Conservation (phyloP, 495 filamentous ascomycete species). For the Trichocladium antarcticum region DNA sequence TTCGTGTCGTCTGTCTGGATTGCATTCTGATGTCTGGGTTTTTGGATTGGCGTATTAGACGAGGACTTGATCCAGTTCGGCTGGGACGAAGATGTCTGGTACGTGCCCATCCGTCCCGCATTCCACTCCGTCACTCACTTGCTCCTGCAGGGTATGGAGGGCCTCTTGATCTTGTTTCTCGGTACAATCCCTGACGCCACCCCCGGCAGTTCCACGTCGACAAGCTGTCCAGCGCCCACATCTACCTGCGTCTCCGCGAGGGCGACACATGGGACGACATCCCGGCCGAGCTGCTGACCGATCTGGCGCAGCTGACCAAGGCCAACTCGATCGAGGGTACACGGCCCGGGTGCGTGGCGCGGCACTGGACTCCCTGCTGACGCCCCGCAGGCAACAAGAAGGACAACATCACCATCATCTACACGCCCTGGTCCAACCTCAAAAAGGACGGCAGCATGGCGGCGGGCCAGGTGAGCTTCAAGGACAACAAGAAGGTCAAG, state of each 20-base stretch:
- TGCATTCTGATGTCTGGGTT: no score
- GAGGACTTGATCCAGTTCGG: slow-evolving; percentile 92
- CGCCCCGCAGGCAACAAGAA: slow-evolving; percentile 68
- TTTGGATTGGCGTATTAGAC: slow-evolving; percentile 60
- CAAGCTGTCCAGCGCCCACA: slow-evolving; percentile 91
- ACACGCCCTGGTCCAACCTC: slow-evolving; percentile 96
- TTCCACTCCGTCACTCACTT: background rate
- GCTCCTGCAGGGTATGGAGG: slow-evolving; percentile 8
- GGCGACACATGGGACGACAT: slow-evolving; percentile 81
- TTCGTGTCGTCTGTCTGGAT: no score
- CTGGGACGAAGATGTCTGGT: slow-evolving; percentile 94
- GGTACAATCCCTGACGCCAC: slow-evolving; percentile 1
- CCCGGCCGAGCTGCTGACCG: slow-evolving; percentile 59
- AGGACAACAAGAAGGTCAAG: slow-evolving; percentile 80
- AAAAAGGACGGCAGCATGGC: slow-evolving; percentile 96
- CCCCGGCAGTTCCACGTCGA: slow-evolving; percentile 79
- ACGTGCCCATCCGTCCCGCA: slow-evolving; percentile 15
- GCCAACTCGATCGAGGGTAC: slow-evolving; percentile 95
- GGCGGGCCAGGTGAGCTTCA: slow-evolving; percentile 86
- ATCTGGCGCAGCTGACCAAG: slow-evolving; percentile 92
- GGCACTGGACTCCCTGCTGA: background rate
- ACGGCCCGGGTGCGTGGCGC: slow-evolving; percentile 26
- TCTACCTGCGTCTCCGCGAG: slow-evolving; percentile 77
- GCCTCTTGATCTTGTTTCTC: background rate
- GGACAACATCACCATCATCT: slow-evolving; percentile 91